These are phyloP conservation scores for Lasiodiplodia citricola DNA, from an alignment of 2,329 filamentous ascomycete species.

Conservation along the genomic window DNA sequence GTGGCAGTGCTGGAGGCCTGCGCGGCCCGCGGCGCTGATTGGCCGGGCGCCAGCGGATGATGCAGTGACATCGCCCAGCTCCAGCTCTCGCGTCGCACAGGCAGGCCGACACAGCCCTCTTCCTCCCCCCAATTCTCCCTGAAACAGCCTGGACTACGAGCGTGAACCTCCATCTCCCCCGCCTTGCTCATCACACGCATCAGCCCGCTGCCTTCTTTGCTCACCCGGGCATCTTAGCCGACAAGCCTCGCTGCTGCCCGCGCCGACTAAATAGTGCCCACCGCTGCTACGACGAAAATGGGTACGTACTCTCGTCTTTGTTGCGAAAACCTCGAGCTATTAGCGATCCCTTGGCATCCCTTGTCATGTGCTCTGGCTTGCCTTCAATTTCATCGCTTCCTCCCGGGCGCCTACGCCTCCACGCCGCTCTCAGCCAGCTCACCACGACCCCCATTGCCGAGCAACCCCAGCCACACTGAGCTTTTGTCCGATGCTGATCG, in stretches of 20 bases:
- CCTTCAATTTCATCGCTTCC: slow-evolving; percentile 13
- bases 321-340: slow-evolving; percentile 19
- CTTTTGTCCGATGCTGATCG: slow-evolving; percentile 18
- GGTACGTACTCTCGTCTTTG: slow-evolving; percentile 23
- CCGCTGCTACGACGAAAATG: neutral
- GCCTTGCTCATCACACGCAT: neutral
- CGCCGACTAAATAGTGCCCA: slow-evolving; percentile 4
- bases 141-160: slow-evolving; percentile 12
- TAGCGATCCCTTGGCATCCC: slow-evolving; percentile 20
- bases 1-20: slow-evolving; percentile 14
- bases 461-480: slow-evolving; percentile 16
- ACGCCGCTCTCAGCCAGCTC: neutral
- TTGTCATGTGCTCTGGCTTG: slow-evolving; percentile 8
- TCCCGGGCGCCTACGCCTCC: slow-evolving; percentile 12
- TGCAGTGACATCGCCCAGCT: slow-evolving; percentile 7
- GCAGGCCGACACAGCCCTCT: slow-evolving; percentile 16
- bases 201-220: slow-evolving; percentile 5
- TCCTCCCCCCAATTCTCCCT: slow-evolving; percentile 12
- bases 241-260: neutral
- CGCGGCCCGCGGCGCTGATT: neutral
- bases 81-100: slow-evolving; percentile 11
- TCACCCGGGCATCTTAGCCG: slow-evolving; percentile 1
- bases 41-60: slow-evolving; percentile 8
- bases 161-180: neutral
- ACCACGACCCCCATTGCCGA: neutral